Conservation (phyloP, 83 land plant genomes). For the Isoetes engelmannii region DNA sequence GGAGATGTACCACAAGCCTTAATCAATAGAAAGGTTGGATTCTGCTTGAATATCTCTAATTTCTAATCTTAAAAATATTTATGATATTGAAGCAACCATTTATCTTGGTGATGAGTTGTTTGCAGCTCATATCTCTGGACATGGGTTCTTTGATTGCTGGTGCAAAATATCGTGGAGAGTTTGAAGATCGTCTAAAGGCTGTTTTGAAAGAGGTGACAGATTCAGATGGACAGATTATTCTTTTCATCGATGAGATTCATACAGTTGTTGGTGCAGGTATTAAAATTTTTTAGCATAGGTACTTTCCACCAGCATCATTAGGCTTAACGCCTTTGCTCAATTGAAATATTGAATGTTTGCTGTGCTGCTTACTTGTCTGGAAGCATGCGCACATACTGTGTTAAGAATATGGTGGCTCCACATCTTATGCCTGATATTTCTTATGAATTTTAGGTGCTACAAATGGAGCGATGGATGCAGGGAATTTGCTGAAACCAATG, state of each 20-base stretch:
- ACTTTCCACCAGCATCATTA: neutral
- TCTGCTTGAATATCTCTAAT: neutral
- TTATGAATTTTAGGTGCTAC: conserved; percentile 62
- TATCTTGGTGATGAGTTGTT: neutral
- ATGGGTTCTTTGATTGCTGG: conserved; percentile 91
- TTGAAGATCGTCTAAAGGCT: conserved; percentile 81
- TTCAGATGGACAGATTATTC: conserved; percentile 76
- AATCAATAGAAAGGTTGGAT: conserved; percentile 73
- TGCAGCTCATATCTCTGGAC: conserved; percentile 81
- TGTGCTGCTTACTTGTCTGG: neutral
- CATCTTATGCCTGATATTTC: neutral
- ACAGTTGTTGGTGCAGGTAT: conserved; percentile 93
- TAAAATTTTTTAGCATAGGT: neutral
- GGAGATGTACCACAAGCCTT: conserved; percentile 96
- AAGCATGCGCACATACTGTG: neutral
- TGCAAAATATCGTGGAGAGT: conserved; percentile 73
- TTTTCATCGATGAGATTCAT: conserved; percentile 90
- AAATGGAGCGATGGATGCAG: conserved; percentile 99
- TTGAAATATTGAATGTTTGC: neutral
- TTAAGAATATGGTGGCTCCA: neutral
- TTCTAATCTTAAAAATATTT: neutral
- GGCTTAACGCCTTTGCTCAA: neutral
- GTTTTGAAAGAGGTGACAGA: conserved; percentile 77
- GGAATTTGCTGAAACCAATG: conserved; percentile 94
- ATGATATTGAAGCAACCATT: neutral